Evolutionary conservation across 2,329 filamentous ascomycete genomes (phyloP).

Genomic region (Apiospora saccharicola): DNA sequence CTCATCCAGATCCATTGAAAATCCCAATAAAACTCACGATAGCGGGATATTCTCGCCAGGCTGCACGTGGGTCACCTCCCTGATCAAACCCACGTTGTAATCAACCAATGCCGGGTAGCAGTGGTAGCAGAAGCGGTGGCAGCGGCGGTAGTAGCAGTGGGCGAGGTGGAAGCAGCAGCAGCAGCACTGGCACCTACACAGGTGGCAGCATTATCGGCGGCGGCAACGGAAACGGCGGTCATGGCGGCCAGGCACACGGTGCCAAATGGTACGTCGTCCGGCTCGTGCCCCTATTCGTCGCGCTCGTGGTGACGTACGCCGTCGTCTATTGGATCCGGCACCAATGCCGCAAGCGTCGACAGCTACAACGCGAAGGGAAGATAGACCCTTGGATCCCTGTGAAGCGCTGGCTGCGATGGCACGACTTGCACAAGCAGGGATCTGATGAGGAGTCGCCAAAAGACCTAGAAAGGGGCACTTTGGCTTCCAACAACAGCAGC

Average conservation of each 20-base stretch:
- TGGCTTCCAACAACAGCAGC: neutral
- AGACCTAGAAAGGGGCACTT: neutral
- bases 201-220: neutral
- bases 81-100: no score
- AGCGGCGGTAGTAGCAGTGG: neutral
- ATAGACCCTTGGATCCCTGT: neutral
- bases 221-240: neutral
- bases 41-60: no score
- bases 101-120: neutral
- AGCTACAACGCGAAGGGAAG: neutral
- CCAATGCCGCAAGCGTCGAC: neutral
- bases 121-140: neutral
- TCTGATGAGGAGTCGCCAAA: neutral
- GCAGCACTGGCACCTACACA: neutral
- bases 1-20: no score
- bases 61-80: no score
- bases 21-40: no score
- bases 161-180: neutral
- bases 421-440: neutral
- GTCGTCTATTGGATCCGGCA: neutral
- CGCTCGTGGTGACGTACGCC: neutral
- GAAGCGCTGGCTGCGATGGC: slow-evolving; percentile 4
- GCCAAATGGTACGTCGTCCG: neutral
- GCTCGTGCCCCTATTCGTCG: neutral
- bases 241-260: neutral